Base-by-base conservation (phyloP, 2,329 filamentous ascomycete species). In the Sporothrix pseudoabietina region DNA sequence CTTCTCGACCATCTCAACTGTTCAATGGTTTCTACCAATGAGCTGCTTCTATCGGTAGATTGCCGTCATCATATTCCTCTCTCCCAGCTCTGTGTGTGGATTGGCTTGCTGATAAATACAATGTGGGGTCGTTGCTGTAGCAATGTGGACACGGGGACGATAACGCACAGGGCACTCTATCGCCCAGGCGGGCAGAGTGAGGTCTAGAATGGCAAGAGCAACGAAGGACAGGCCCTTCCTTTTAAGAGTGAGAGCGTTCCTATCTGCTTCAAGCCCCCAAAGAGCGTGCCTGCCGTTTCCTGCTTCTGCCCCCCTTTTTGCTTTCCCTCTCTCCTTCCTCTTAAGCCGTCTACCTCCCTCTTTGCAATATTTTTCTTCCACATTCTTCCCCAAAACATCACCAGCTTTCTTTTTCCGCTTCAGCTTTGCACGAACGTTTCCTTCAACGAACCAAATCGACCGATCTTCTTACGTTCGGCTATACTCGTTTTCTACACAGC, bases 81-180 rank as follows among this genome's bases (percentile, higher is more conserved):
- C 57, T n/a, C 26, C 19, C 26, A n/a, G 6, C 8, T 63, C 32
- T 41, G 52, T 41, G 32, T 10, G 16, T 10, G 16, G 57, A 63
- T 63, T 41, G 57, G 57, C n/a, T 35, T 16, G n/a, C 9, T 44
- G 66, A 70, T 70, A 70, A 71, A 52, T n/a, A 69, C 32, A 69
- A n/a, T 54, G 32, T 69, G 63, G 73, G 55, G 10, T 30, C 26
- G 73, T 75, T 75, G 73, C 73, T 66, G 75, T 75, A 70, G 72
- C 73, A 75, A 75, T 73, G 59, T 69, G 57, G 35, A 35, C n/a
- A 44, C 32, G 19, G 32, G 35, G 30, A 12, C n/a, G 47, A 69
- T 35, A 68, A 22, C 41, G 66, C 68, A 63, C 70, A 71, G 55
- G 70, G 41, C 70, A 65, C 55, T 44, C 22, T 66, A 52, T 68